Evolutionary conservation across 495 filamentous ascomycete genomes (phyloP).

Genomic region (Peziza echinospora): DNA sequence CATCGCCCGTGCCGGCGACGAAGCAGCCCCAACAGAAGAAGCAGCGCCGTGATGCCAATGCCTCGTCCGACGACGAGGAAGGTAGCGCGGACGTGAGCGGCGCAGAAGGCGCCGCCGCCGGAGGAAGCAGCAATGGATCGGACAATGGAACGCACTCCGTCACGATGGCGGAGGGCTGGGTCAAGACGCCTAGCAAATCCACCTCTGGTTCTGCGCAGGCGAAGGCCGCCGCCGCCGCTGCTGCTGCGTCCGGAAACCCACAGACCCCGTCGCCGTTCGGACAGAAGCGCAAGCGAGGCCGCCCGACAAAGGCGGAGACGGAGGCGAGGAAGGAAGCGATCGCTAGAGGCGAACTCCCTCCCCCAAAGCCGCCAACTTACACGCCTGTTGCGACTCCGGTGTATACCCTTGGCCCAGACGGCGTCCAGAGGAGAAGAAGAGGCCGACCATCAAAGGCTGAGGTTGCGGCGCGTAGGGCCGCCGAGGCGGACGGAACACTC

Average conservation of each 20-base stretch:
- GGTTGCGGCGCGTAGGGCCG: constrained; percentile 7
- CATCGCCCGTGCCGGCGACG: no score
- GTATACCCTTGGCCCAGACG: constrained; percentile 9
- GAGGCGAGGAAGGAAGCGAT: constrained; percentile 13
- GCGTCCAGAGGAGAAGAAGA: constrained; percentile 11
- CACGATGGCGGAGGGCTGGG: not conserved
- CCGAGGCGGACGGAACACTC: not conserved
- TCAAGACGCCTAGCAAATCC: not conserved
- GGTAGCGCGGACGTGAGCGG: not conserved
- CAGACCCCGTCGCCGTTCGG: constrained; percentile 3
- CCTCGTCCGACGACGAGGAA: not conserved
- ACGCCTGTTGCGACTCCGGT: constrained; percentile 10
- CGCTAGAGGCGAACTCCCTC: constrained; percentile 12
- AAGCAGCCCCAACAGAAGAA: not conserved
- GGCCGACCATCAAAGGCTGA: constrained; percentile 16
- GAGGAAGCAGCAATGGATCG: constrained; percentile 3
- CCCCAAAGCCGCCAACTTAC: constrained; percentile 14
- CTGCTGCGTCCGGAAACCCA: constrained; percentile 2
- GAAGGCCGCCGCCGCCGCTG: constrained; percentile 2
- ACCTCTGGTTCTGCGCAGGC: no score
- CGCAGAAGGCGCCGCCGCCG: not conserved
- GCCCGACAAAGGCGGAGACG: constrained; percentile 14
- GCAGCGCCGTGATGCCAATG: not conserved
- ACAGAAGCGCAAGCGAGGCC: constrained; percentile 13
- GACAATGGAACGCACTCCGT: not conserved